Evolutionary conservation across 1,139 yeast genomes (phyloP), one percentile per base, ranked within the genome.

Genomic region (Arxiozyma heterogenica): DNA sequence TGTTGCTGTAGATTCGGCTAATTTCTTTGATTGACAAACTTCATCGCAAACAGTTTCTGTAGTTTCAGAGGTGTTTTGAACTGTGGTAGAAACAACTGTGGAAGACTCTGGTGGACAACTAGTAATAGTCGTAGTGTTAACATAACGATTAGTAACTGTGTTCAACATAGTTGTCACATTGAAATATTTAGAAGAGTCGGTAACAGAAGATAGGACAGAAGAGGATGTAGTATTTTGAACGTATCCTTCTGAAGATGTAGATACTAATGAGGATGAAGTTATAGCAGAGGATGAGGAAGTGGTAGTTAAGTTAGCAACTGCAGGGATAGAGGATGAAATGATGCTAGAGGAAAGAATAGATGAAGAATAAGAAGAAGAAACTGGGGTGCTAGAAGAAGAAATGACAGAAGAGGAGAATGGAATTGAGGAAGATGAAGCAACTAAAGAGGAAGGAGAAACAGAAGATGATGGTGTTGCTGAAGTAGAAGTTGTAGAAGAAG

Each of bases 311-410:
- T 62, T 59, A 49, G 64, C 55, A 17, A 49, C 66, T 44, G 60
- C 51, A 53, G 64, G 64, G 56, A 43, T 64, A 49, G 68, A 56
- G 34, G 53, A 55, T 25, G 53, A 47, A 34, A 58, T 55, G 44
- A 56, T 43, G 17, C 39, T 34, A 34, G 39, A 34, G 39, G 39
- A 34, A 34, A 15, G 17, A 15, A 3, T 6, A 34, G 39, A 34
- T 4, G n/a, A 15, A 34, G 39, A 34, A 27, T 8, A 27, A 27
- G 30, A 27, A 7, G 30, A 27, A 34, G 39, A 34, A 34, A 15
- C 4, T 4, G 39, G 8, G n/a, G 56, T 22, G 5, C 45, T 39
- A 12, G 56, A 23, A 27, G 39, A 34, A 34, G 39, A 34, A 34
- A 15, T 12, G 44, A 43, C 7, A 53, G 18, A 44, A 17, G 50